Evolutionary conservation across 2,329 filamentous ascomycete genomes (phyloP).

Genomic region (Curvularia eragrostidis): DNA sequence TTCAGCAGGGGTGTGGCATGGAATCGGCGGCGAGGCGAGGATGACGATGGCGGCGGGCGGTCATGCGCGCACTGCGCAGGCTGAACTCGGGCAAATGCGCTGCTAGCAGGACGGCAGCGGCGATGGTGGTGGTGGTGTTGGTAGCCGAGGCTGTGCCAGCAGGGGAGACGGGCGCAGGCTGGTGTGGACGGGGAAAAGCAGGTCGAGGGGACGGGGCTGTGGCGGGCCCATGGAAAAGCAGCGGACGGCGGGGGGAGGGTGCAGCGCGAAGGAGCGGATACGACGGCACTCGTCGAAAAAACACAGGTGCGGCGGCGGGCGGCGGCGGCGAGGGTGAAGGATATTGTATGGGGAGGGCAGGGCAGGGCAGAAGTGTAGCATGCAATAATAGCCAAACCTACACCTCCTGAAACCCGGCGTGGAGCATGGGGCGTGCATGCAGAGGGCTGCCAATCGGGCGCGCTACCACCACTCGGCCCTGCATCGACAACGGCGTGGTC

Average conservation of each 20-base stretch:
- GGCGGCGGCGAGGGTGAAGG: background rate
- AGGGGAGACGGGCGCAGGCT: conserved; percentile 18
- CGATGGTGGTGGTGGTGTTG: conserved; percentile 6
- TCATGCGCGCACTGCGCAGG: conserved; percentile 41
- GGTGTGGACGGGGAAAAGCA: conserved; percentile 7
- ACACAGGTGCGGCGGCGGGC: conserved; percentile 4
- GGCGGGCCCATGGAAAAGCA: conserved; percentile 10
- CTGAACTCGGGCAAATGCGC: conserved; percentile 35
- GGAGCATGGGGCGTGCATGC: conserved; percentile 25
- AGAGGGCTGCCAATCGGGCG: conserved; percentile 27
- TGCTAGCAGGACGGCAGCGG: conserved; percentile 13
- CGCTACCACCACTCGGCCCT: conserved; percentile 26
- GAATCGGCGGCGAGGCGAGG: conserved; percentile 27
- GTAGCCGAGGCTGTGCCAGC: conserved; percentile 17
- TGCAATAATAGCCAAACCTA: conserved; percentile 24
- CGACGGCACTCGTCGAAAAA: conserved; percentile 24
- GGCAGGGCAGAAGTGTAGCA: no score
- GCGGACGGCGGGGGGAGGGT: background rate
- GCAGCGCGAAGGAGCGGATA: conserved; percentile 44
- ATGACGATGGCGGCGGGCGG: conserved; percentile 34
- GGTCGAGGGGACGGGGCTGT: conserved; percentile 5
- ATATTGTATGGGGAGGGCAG: conserved; percentile 19
- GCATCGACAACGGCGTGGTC: conserved; percentile 31
- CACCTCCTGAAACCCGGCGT: conserved; percentile 31
- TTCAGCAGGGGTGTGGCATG: conserved; percentile 34